A percentile compares a stretch with the other conserved stretches of the same genome.
phyloP scores from a whole-genome alignment of 257 asterid species.

The Solanum medicagineum region DNA sequence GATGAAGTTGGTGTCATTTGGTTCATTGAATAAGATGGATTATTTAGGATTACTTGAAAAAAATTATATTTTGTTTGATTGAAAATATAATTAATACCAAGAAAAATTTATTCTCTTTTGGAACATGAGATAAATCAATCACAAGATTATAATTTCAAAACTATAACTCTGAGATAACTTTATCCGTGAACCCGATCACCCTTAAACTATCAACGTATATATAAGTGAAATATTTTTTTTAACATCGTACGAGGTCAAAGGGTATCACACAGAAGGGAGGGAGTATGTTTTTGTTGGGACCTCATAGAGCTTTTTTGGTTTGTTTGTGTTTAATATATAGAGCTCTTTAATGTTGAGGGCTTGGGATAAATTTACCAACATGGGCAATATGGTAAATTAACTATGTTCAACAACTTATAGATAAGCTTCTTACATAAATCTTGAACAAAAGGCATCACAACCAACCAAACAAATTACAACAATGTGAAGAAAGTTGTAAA shows the following conservation, averaged over 20 bases:
- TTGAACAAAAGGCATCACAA: neutral
- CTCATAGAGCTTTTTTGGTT: neutral
- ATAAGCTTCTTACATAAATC: neutral
- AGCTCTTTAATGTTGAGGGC: neutral
- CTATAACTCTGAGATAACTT: neutral
- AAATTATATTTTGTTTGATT: neutral
- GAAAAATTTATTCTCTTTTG: neutral
- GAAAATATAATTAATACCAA: too few species aligned
- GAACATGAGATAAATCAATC: neutral
- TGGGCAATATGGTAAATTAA: neutral
- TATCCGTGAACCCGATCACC: fast-evolving
- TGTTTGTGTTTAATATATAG: too few species aligned
- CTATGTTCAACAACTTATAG: neutral
- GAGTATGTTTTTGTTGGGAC: too few species aligned
- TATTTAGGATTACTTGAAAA: too few species aligned
- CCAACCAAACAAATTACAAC: neutral
- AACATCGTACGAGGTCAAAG: too few species aligned
- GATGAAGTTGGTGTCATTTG: neutral
- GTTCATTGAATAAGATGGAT: neutral
- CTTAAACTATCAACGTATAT: neutral
- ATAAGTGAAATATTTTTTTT: neutral
- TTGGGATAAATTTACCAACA: neutral
- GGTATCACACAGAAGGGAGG: too few species aligned
- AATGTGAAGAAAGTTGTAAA: neutral
- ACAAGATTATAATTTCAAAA: neutral